phyloP scores from a whole-genome alignment of 345 rosid species.

The Nephelium lappaceum region DNA sequence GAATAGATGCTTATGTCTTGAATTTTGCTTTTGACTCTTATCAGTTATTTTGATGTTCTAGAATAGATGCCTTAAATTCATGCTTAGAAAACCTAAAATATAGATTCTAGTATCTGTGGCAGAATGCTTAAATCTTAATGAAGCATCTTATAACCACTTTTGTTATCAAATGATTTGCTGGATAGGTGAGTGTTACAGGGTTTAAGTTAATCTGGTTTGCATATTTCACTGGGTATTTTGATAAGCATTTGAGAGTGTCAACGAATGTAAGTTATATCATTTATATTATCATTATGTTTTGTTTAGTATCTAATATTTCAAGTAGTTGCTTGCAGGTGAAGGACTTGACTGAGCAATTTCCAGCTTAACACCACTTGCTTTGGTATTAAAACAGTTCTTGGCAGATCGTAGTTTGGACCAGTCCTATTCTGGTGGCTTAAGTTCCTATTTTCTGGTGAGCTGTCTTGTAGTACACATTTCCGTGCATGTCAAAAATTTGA shows the following conservation, averaged over 20 bases:
- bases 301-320: background rate
- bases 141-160: background rate
- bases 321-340: conserved; percentile 60
- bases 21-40: background rate
- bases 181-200: background rate
- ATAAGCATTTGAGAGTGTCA: background rate
- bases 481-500: background rate
- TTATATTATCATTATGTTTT: conserved; percentile 7
- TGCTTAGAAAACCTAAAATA: background rate
- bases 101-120: background rate
- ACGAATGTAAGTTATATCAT: background rate
- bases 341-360: conserved; percentile 88
- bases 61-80: background rate
- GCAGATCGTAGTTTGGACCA: conserved; percentile 98
- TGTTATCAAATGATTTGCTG: background rate
- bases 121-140: background rate
- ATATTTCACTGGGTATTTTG: background rate
- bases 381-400: conserved; percentile 94
- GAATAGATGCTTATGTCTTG: conserved; percentile 50
- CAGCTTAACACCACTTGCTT: conserved; percentile 92
- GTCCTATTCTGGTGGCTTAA: conserved; percentile 97
- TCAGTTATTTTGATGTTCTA: background rate
- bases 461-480: background rate
- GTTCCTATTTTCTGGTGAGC: conserved; percentile 93
- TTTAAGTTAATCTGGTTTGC: background rate